A percentile compares a stretch with the other conserved stretches of the same genome.
phyloP scores from a whole-genome alignment of 164 flowering plant species.

The Stephania cephalantha region DNA sequence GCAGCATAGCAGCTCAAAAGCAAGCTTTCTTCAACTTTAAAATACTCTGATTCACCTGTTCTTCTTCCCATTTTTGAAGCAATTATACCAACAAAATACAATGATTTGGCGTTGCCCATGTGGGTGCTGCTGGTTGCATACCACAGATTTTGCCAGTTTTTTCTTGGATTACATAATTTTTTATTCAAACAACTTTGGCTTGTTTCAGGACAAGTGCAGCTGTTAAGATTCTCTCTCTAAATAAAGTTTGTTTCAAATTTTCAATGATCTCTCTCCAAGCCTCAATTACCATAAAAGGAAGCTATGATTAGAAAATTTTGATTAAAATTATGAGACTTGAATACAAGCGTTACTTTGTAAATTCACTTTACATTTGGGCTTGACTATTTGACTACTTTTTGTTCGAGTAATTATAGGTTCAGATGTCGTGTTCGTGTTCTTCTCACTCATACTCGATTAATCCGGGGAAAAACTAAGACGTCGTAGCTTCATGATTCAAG shows the following conservation, averaged over 20 bases:
- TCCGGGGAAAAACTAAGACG: no score
- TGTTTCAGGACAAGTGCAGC: background rate
- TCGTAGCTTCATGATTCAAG: no score
- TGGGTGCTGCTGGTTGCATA: background rate
- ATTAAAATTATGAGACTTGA: background rate
- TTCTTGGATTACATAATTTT: background rate
- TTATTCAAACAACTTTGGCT: background rate
- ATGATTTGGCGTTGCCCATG: background rate
- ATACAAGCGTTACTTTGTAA: no score
- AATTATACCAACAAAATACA: background rate
- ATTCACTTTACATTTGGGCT: no score
- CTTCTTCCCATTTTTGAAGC: background rate
- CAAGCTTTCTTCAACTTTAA: background rate
- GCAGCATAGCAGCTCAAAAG: no score
- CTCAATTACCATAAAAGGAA: background rate
- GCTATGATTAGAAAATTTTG: background rate
- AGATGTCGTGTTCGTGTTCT: no score
- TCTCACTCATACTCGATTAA: no score
- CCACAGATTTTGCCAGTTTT: background rate
- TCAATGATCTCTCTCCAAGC: background rate
- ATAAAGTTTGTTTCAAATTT: background rate
- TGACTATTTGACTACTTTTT: no score
- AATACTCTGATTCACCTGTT: background rate
- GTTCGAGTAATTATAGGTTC: no score
- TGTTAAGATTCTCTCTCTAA: background rate